Percentiles rank a stretch among this genome's conserved stretches.
Evolutionary conservation across 192 early-diverging fungal species (phyloP).

Genomic region (Piromyces sp.): DNA sequence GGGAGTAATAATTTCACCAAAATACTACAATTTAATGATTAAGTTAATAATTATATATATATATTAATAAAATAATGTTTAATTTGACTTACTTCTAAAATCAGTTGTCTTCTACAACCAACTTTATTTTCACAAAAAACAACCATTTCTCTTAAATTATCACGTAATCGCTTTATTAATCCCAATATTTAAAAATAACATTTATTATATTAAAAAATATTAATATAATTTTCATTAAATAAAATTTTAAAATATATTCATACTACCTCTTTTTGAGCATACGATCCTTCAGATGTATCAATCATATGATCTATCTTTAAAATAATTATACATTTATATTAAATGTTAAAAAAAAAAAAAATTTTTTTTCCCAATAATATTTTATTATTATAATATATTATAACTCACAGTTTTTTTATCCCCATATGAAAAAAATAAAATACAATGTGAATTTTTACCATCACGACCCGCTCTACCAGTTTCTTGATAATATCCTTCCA

Average conservation of each 20-base stretch:
- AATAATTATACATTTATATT: no score
- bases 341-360: no score
- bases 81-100: slow-evolving; percentile 29
- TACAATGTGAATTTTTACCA: slow-evolving; percentile 63
- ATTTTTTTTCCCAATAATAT: no score
- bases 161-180: slow-evolving; percentile 20
- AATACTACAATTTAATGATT: slow-evolving; percentile 38
- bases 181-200: no score
- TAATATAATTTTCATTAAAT: no score
- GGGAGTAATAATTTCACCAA: slow-evolving; percentile 63
- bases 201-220: no score
- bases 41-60: no score
- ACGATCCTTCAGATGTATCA: slow-evolving; percentile 58
- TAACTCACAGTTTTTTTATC: slow-evolving; percentile 43
- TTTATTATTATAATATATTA: no score
- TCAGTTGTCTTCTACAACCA: slow-evolving; percentile 74
- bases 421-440: slow-evolving; percentile 59
- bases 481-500: slow-evolving; percentile 95
- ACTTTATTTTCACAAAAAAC: slow-evolving; percentile 68
- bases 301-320: slow-evolving; percentile 56
- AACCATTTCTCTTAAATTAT: slow-evolving; percentile 29
- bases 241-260: no score
- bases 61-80: neutral
- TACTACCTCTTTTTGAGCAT: slow-evolving; percentile 57
- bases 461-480: slow-evolving; percentile 91